phyloP scores from a whole-genome alignment of 1,284 basidiomycete species.

The Cystobasidium sp. region DNA sequence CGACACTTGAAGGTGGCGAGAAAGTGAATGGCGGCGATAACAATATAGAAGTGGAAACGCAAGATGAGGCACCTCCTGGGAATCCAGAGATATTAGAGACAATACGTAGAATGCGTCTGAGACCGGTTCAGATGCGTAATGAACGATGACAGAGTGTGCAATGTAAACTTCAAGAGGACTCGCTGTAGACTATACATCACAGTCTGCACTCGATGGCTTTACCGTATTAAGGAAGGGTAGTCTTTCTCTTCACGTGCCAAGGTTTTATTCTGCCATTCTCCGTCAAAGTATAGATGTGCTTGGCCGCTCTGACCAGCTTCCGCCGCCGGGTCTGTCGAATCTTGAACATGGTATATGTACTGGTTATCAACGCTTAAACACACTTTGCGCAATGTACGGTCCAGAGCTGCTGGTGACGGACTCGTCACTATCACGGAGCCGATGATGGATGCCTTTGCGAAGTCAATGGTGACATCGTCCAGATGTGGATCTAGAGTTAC shows the following conservation, averaged over 20 bases:
- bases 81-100: constrained; percentile 19
- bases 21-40: constrained; percentile 4
- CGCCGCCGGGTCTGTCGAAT: background rate
- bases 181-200: background rate
- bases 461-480: constrained; percentile 12
- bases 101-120: constrained; percentile 4
- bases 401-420: background rate
- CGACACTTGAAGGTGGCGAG: constrained; percentile 42
- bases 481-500: constrained; percentile 35
- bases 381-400: background rate
- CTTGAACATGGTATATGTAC: background rate
- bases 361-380: background rate
- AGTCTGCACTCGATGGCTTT: background rate
- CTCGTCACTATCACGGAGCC: constrained; percentile 18
- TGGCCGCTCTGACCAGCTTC: constrained; percentile 17
- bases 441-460: background rate
- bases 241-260: constrained; percentile 34
- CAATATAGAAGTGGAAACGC: background rate
- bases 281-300: constrained; percentile 4
- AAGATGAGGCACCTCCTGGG: constrained; percentile 11
- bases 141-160: background rate
- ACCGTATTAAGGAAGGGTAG: constrained; percentile 15
- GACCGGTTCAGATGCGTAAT: background rate
- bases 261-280: constrained; percentile 9
- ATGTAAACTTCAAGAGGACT: background rate